A percentile compares a stretch with the other conserved stretches of the same genome.
phyloP scores from a whole-genome alignment of 75 land plant species.

The Pinus albicaulis region DNA sequence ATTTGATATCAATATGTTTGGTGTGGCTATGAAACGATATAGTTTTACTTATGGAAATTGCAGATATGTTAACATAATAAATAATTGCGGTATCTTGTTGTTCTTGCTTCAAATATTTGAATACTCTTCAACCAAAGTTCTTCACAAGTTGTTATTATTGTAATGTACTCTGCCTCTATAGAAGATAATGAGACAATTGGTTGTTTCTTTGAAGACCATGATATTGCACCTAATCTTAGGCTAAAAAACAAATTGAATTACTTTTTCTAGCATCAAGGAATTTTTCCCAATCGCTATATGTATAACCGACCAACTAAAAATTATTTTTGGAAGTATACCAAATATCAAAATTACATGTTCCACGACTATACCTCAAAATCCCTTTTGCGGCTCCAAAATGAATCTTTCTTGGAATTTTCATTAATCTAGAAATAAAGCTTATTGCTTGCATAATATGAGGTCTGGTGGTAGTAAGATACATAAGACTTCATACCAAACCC shows the following conservation, averaged over 20 bases:
- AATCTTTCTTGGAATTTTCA: slow-evolving; percentile 2
- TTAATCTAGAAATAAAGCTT: neutral
- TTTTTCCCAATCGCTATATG: slow-evolving; percentile 13
- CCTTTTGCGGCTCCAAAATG: slow-evolving; percentile 8
- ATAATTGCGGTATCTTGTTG: neutral
- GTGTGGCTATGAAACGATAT: slow-evolving; percentile 14
- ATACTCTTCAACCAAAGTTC: slow-evolving; percentile 14
- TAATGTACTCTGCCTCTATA: neutral
- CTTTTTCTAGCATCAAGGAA: slow-evolving; percentile 11
- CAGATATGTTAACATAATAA: neutral
- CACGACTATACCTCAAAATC: slow-evolving; percentile 9
- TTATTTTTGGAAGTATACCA: neutral
- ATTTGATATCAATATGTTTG: slow-evolving; percentile 20
- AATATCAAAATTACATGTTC: slow-evolving; percentile 4
- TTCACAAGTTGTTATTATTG: slow-evolving; percentile 5
- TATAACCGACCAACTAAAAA: neutral
- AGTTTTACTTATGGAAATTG: slow-evolving; percentile 12
- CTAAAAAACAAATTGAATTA: slow-evolving; percentile 7
- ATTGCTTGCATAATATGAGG: slow-evolving; percentile 3
- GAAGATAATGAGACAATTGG: slow-evolving; percentile 5
- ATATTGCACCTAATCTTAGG: slow-evolving; percentile 5
- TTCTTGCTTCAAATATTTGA: neutral
- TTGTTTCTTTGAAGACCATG: slow-evolving; percentile 23
- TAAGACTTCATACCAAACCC: neutral
- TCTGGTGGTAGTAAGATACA: slow-evolving; percentile 6